Evolutionary conservation across 2,329 filamentous ascomycete species (phyloP).

Genomic region (Pseudopyrenochaeta lycopersici): DNA sequence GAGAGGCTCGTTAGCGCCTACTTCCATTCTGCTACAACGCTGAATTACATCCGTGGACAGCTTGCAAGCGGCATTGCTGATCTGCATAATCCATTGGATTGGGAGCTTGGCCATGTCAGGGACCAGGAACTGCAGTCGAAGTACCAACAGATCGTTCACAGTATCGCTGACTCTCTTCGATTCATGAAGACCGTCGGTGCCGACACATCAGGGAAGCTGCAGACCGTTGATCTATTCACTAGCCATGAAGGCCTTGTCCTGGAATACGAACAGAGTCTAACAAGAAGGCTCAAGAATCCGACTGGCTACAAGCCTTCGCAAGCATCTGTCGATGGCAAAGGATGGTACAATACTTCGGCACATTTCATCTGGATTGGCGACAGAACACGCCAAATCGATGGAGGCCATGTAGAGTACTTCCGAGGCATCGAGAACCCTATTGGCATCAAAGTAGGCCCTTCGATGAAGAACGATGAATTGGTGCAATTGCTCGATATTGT

Average conservation of each 20-base stretch:
- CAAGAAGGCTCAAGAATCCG: conserved; percentile 76
- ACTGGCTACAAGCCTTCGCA: conserved; percentile 49
- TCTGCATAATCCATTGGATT: conserved; percentile 91
- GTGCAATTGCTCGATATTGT: conserved; percentile 82
- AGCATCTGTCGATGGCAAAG: conserved; percentile 56
- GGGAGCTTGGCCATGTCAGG: conserved; percentile 90
- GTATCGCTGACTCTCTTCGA: conserved; percentile 87
- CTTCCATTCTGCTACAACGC: conserved; percentile 91
- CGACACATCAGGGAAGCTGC: conserved; percentile 81
- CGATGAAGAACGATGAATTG: conserved; percentile 79
- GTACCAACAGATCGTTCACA: conserved; percentile 84
- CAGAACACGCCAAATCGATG: conserved; percentile 90
- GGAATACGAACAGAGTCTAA: conserved; percentile 92
- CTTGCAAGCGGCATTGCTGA: conserved; percentile 90
- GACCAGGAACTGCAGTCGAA: conserved; percentile 84
- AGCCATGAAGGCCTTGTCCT: conserved; percentile 94
- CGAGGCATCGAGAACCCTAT: conserved; percentile 95
- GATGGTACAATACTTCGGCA: conserved; percentile 92
- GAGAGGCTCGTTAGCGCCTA: conserved; percentile 88
- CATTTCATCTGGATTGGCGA: conserved; percentile 99
- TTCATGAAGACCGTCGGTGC: conserved; percentile 96
- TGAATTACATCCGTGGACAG: conserved; percentile 90
- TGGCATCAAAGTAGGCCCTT: conserved; percentile 94
- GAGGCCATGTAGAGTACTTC: conserved; percentile 97
- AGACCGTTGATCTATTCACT: conserved; percentile 94